phyloP scores from a whole-genome alignment of 768 basidiomycete species.

The Coprinellus micaceus region DNA sequence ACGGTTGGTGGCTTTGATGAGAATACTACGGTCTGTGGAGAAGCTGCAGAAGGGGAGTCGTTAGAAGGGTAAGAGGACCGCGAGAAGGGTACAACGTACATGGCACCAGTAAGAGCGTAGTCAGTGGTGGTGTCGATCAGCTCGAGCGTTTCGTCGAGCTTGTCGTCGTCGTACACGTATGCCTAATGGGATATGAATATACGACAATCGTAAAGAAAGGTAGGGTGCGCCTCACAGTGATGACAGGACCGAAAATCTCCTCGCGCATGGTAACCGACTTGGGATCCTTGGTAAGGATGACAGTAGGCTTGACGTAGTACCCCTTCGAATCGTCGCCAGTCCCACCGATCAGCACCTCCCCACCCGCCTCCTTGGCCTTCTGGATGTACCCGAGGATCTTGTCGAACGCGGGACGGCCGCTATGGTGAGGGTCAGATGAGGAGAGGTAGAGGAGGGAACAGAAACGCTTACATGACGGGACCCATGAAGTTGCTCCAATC shows the following conservation, averaged over 20 bases:
- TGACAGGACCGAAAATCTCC: conserved; percentile 95
- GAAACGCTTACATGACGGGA: conserved; percentile 76
- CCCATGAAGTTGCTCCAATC: conserved; percentile 90
- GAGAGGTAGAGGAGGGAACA: background rate
- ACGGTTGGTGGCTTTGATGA: conserved; percentile 74
- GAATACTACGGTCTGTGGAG: conserved; percentile 72
- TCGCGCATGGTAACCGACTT: conserved; percentile 85
- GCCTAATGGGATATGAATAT: conserved; percentile 42
- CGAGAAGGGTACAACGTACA: conserved; percentile 48
- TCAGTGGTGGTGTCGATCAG: conserved; percentile 81
- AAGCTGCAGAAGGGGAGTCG: conserved; percentile 52
- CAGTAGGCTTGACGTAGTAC: conserved; percentile 91
- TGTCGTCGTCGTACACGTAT: conserved; percentile 83
- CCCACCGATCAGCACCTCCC: conserved; percentile 86
- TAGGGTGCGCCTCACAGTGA: conserved; percentile 57
- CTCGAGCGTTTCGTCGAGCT: conserved; percentile 84
- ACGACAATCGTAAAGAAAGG: background rate
- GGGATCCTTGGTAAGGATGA: conserved; percentile 90
- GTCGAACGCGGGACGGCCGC: conserved; percentile 84
- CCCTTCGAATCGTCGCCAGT: conserved; percentile 88
- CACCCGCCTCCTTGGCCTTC: conserved; percentile 86
- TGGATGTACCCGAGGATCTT: conserved; percentile 79
- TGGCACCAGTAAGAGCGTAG: conserved; percentile 93
- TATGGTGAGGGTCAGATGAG: conserved; percentile 25
- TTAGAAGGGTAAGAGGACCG: conserved; percentile 1